phyloP scores from a whole-genome alignment of 257 asterid genomes.

The Ophiorrhiza pumila region DNA sequence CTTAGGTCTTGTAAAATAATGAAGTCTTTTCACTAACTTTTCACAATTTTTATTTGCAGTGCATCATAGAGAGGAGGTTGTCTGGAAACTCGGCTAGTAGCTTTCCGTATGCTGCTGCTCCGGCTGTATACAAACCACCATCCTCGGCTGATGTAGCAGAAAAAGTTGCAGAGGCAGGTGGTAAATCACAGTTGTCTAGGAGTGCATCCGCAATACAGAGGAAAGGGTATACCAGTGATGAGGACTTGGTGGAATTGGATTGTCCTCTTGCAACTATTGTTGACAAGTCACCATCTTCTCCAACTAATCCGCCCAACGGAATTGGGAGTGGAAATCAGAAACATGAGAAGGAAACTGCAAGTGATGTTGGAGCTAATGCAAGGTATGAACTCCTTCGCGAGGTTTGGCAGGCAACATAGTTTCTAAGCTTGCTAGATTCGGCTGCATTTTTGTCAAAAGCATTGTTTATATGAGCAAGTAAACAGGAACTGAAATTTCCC shows the following conservation, averaged over 20 bases:
- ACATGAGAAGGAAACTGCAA: constrained; percentile 22
- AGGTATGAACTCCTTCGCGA: constrained; percentile 91
- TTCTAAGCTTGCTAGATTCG: background rate
- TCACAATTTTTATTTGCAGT: constrained; percentile 40
- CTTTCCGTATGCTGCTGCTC: constrained; percentile 81
- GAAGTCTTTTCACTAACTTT: constrained; percentile 3
- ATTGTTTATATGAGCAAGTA: background rate
- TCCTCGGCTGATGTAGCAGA: constrained; percentile 52
- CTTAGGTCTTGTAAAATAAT: too few relatives aligned
- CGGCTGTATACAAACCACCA: constrained; percentile 58
- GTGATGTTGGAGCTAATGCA: constrained; percentile 38
- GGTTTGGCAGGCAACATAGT: constrained; percentile 61
- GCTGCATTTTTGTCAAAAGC: constrained; percentile 1
- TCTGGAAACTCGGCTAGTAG: constrained; percentile 41
- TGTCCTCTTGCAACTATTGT: constrained; percentile 53
- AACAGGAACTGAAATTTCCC: background rate
- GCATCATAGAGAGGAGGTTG: constrained; percentile 57
- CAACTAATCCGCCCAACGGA: constrained; percentile 24
- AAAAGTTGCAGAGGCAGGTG: constrained; percentile 54
- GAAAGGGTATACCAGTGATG: constrained; percentile 93
- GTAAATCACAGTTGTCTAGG: constrained; percentile 40
- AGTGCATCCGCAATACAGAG: constrained; percentile 72
- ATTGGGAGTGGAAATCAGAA: constrained; percentile 23
- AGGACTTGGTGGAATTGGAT: constrained; percentile 80
- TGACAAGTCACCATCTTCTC: constrained; percentile 40